phyloP scores from a whole-genome alignment of 2,329 filamentous ascomycete genomes.

The Aspergillus costaricaensis region DNA sequence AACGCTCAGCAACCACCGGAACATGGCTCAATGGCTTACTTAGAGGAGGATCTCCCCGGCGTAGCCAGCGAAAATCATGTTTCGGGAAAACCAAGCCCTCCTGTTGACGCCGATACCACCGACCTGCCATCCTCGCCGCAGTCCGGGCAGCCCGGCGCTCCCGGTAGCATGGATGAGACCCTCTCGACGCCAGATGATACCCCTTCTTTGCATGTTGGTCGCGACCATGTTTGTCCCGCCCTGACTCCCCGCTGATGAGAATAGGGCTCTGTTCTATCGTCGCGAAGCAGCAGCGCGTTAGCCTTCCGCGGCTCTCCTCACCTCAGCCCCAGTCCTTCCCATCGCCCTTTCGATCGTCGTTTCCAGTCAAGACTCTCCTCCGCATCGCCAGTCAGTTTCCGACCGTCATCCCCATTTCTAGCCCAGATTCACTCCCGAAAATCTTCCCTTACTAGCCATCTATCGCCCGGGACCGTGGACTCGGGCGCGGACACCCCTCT shows the following conservation, averaged over 20 bases:
- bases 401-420: conserved; percentile 76
- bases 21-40: conserved; percentile 21
- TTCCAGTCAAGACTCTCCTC: conserved; percentile 86
- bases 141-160: conserved; percentile 19
- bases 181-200: conserved; percentile 79
- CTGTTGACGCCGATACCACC: conserved; percentile 19
- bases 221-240: conserved; percentile 54
- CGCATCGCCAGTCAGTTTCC: conserved; percentile 60
- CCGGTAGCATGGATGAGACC: conserved; percentile 63
- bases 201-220: conserved; percentile 74
- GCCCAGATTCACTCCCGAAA: conserved; percentile 76
- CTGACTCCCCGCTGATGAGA: conserved; percentile 41
- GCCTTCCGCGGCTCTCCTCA: conserved; percentile 68
- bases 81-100: conserved; percentile 22
- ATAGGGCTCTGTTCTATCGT: conserved; percentile 57
- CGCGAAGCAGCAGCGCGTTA: conserved; percentile 73
- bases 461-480: conserved; percentile 59
- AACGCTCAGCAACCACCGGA: conserved; percentile 21
- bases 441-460: conserved; percentile 73
- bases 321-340: conserved; percentile 75
- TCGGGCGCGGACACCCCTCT: conserved; percentile 69
- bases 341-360: conserved; percentile 89
- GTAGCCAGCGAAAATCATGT: conserved; percentile 27
- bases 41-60: conserved; percentile 32
- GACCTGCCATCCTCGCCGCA: conserved; percentile 29